phyloP scores from a whole-genome alignment of 2,329 filamentous ascomycete genomes.

The Verticillium albo-atrum region DNA sequence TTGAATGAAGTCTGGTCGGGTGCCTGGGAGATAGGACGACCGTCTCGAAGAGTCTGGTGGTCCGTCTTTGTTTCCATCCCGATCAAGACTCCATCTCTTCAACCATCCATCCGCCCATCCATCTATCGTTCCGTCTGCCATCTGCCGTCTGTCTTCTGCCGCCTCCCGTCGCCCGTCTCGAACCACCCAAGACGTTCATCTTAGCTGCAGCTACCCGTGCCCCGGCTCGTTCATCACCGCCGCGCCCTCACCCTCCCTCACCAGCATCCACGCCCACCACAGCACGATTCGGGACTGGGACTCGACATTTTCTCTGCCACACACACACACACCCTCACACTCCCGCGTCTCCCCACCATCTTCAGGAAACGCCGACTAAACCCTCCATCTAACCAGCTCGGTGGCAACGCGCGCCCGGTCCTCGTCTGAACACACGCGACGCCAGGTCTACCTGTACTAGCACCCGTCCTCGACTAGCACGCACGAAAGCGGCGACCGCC shows the following conservation, averaged over 20 bases:
- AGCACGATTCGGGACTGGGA: no score
- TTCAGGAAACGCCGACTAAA: no score
- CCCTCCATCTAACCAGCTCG: background rate
- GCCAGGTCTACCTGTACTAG: background rate
- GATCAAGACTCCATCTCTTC: background rate
- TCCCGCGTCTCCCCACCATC: no score
- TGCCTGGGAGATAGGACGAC: background rate
- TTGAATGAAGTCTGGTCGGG: background rate
- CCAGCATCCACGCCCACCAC: no score
- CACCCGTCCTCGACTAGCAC: background rate
- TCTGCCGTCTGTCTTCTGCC: background rate
- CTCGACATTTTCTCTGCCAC: no score
- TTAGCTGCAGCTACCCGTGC: background rate
- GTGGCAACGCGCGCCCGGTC: background rate
- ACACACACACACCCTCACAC: no score
- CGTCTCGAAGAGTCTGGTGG: background rate
- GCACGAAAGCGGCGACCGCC: background rate
- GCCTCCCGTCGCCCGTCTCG: background rate
- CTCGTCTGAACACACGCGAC: background rate
- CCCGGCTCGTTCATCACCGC: background rate
- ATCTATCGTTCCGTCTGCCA: background rate
- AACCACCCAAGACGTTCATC: background rate
- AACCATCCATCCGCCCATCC: background rate
- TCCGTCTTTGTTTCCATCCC: background rate
- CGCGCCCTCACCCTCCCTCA: no score